Evolutionary conservation across 164 flowering plant genomes (phyloP).

Genomic region (Chimonanthus salicifolius): DNA sequence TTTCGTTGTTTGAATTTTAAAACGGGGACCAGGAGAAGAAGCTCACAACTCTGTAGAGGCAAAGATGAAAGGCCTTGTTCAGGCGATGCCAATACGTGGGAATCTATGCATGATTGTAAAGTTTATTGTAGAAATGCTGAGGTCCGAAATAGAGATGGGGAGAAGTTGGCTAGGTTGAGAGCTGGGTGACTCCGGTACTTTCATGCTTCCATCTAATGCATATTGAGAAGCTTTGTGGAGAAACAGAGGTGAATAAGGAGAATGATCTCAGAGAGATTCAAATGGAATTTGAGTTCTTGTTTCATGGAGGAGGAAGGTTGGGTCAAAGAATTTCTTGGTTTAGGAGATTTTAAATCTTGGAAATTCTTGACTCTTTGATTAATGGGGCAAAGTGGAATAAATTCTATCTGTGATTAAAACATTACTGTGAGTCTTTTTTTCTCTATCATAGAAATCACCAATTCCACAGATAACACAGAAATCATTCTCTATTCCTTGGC

Average conservation of each 20-base stretch:
- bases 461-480: neutral
- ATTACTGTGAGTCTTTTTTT: neutral
- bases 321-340: constrained; percentile 42
- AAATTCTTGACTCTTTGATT: constrained; percentile 34
- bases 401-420: neutral
- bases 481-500: neutral
- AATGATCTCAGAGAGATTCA: constrained; percentile 33
- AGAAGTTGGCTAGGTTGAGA: constrained; percentile 32
- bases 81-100: constrained; percentile 55
- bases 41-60: constrained; percentile 43
- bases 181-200: constrained; percentile 41
- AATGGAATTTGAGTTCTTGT: constrained; percentile 62
- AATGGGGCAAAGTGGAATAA: constrained; percentile 22
- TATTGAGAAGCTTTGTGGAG: constrained; percentile 55
- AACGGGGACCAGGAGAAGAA: constrained; percentile 46
- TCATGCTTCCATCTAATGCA: constrained; percentile 47
- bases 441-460: neutral
- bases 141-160: constrained; percentile 46
- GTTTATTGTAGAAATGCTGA: constrained; percentile 39
- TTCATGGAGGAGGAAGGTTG: constrained; percentile 51
- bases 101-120: constrained; percentile 62
- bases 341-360: constrained; percentile 40
- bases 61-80: constrained; percentile 36
- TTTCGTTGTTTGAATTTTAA: too few relatives aligned
- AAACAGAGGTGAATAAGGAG: constrained; percentile 42